Base-by-base conservation (phyloP, 331 rosid genomes). In the Prunus yedoensis region DNA sequence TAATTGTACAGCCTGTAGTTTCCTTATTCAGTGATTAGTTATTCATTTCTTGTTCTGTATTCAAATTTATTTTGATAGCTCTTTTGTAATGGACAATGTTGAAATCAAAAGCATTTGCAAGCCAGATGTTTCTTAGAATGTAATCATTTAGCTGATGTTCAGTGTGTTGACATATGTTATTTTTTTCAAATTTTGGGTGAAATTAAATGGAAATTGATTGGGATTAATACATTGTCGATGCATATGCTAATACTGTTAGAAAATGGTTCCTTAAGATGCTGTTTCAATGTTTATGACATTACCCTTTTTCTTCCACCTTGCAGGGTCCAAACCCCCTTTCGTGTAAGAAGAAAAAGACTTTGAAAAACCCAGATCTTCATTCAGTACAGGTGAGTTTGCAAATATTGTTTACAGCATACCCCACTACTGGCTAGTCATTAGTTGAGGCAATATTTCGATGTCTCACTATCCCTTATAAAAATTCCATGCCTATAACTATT, bases 291-390 rank as follows among this genome's bases (percentile, higher is more conserved):
- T 68, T 47, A 65, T 70, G 52, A 41, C 8, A 35, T 58, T 46
- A 49, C 53, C 16, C 38, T 15, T 72, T 41, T 52, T 35, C 23
- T 74, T 52, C 35, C 45, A 63, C 69, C 70, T 52, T 83, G 78
- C 87, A 93, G 97, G 96, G 87, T 71, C 97, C 97, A 65, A 93
- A 93, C 73, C 97, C 98, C 35, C 96, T 93, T 77, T 93, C 98
- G 10, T 87, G 92, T 84, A 84, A 83, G 89, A 89, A 87, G 86
- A 93, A 91, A 82, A 91, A 89, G 85, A 80, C 35, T 25, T 60
- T 1, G 30, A 85, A 81, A 80, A 88, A 68, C 66, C 81, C 80
- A 73, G 82, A 81, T 45, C 66, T 28, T 71, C 68, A 64, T 46
- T 54, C 78, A 12, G 56, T 2, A 15, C 88, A 91, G 97, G 98